These are phyloP conservation scores for Lumnitzera littorea DNA, from an alignment of 345 rosid genomes.

Conservation along the genomic window DNA sequence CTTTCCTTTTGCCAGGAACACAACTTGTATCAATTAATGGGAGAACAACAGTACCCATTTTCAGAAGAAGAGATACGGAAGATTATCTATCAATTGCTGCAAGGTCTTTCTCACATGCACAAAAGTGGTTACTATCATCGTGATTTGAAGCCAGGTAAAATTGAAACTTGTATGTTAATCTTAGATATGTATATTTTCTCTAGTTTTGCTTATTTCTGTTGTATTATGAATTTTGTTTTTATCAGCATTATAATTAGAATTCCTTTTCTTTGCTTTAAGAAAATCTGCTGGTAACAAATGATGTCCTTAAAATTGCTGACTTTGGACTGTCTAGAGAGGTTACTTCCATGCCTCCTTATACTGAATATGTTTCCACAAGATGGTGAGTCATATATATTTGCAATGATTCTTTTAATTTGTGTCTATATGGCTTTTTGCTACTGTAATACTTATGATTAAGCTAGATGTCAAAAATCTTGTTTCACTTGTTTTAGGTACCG, in stretches of 20 bases:
- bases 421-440: background rate
- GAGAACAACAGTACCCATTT: slow-evolving; percentile 56
- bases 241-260: background rate
- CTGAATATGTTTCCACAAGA: slow-evolving; percentile 95
- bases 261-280: slow-evolving; percentile 28
- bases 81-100: slow-evolving; percentile 75
- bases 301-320: slow-evolving; percentile 84
- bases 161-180: background rate
- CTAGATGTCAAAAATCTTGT: background rate
- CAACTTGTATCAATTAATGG: slow-evolving; percentile 79
- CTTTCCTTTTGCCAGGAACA: slow-evolving; percentile 42
- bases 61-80: slow-evolving; percentile 68
- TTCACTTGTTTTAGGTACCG: slow-evolving; percentile 56
- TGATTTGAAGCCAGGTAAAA: slow-evolving; percentile 84
- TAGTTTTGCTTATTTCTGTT: too few relatives aligned
- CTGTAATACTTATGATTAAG: background rate
- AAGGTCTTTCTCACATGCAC: slow-evolving; percentile 92
- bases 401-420: background rate
- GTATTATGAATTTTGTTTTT: too few relatives aligned
- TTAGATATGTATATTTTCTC: too few relatives aligned
- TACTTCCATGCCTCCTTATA: slow-evolving; percentile 82
- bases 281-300: slow-evolving; percentile 79
- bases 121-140: slow-evolving; percentile 78
- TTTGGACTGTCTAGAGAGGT: slow-evolving; percentile 97
- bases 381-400: slow-evolving; percentile 40